Conservation (phyloP, 306 rosid species). For the Lathyrus aphaca region DNA sequence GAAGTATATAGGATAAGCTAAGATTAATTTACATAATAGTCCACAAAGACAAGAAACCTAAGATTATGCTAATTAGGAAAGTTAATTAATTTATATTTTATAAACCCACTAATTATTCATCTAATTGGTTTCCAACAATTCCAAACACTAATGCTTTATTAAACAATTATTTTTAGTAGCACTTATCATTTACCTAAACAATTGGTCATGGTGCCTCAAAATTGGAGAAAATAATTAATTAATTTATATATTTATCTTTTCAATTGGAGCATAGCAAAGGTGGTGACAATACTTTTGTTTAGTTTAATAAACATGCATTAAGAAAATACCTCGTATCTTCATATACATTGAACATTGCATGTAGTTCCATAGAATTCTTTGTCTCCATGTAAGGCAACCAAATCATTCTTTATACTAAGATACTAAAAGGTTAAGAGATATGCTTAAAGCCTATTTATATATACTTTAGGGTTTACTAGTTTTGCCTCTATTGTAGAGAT, state of each 20-base stretch:
- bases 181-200: conserved; percentile 40
- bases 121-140: conserved; percentile 37
- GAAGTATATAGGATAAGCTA: conserved; percentile 11
- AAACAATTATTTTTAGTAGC: conserved; percentile 5
- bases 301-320: conserved; percentile 17
- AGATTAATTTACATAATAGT: conserved; percentile 19
- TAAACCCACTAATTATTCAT: conserved; percentile 35
- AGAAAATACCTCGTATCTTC: conserved; percentile 14
- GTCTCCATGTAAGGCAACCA: conserved; percentile 40
- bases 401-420: conserved; percentile 24
- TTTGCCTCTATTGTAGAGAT: conserved; percentile 14
- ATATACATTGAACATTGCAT: conserved; percentile 42
- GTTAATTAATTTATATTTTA: conserved; percentile 33
- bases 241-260: conserved; percentile 10
- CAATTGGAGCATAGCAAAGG: conserved; percentile 31
- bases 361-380: conserved; percentile 20
- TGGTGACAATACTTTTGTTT: conserved; percentile 24
- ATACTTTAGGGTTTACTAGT: not conserved
- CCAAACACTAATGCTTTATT: conserved; percentile 22
- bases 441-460: not conserved
- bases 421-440: conserved; percentile 14
- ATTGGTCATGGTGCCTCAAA: conserved; percentile 36
- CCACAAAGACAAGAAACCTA: not conserved
- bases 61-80: conserved; percentile 11
- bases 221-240: conserved; percentile 16